Conservation (phyloP, 2,329 filamentous ascomycete species). For the Hypoxylon sp. region DNA sequence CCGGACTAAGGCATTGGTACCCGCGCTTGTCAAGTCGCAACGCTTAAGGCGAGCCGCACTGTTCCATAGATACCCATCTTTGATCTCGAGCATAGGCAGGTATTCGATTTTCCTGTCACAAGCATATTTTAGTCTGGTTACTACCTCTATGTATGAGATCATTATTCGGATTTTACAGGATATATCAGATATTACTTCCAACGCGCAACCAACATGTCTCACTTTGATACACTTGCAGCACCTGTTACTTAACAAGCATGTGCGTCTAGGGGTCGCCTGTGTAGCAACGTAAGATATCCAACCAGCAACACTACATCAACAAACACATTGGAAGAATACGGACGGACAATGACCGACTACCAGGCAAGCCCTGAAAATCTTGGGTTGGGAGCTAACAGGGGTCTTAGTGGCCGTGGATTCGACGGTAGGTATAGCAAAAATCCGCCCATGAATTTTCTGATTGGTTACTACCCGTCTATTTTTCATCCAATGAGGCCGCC, state of each 20-base stretch:
- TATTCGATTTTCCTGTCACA: constrained; percentile 2
- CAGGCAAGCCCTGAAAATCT: constrained; percentile 8
- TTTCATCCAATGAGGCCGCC: constrained; percentile 35
- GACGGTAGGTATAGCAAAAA: constrained; percentile 26
- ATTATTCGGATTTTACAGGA: constrained; percentile 15
- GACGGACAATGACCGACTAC: constrained; percentile 4
- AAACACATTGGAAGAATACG: constrained; percentile 4
- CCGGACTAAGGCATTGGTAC: constrained; percentile 27
- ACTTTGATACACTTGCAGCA: constrained; percentile 22
- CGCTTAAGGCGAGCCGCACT: not conserved
- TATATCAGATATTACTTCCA: constrained; percentile 9
- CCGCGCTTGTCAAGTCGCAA: constrained; percentile 37
- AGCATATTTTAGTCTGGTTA: constrained; percentile 7
- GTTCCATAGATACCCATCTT: not conserved
- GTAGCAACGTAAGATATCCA: constrained; percentile 38
- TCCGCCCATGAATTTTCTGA: constrained; percentile 45
- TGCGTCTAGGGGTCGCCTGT: constrained; percentile 10
- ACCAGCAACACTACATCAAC: constrained; percentile 20
- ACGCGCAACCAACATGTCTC: constrained; percentile 28
- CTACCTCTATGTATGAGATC: constrained; percentile 22
- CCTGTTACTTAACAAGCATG: constrained; percentile 13
- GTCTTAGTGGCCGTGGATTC: constrained; percentile 29
- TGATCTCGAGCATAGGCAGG: not conserved
- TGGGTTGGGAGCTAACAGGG: constrained; percentile 31
- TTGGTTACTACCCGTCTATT: constrained; percentile 42